These are phyloP conservation scores for Metschnikowia bowlesiae DNA, from an alignment of 805 yeast genomes.

Conservation along the genomic window DNA sequence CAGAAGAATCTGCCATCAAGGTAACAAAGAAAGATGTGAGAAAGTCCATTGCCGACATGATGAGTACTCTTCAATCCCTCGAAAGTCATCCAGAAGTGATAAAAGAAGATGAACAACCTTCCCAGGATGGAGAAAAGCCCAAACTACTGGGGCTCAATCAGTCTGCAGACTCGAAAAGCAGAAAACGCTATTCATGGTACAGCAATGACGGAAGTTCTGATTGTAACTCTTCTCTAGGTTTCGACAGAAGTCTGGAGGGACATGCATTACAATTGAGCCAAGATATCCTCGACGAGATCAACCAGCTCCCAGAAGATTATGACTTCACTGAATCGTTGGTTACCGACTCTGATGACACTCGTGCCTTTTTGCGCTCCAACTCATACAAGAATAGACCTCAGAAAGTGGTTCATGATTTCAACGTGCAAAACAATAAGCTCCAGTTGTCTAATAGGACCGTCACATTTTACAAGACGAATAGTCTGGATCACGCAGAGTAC, in stretches of 20 bases:
- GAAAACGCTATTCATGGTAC: conserved; percentile 27
- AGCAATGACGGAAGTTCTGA: conserved; percentile 24
- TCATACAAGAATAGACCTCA: conserved; percentile 38
- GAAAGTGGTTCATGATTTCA: conserved; percentile 22
- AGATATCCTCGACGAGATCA: conserved; percentile 34
- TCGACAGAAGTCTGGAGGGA: conserved; percentile 2
- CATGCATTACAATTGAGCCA: conserved; percentile 16
- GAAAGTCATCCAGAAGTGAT: conserved; percentile 12
- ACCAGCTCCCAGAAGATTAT: conserved; percentile 34
- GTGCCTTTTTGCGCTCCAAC: conserved; percentile 29
- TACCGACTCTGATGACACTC: background rate
- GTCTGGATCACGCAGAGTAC: conserved; percentile 12
- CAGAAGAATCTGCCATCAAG: conserved; percentile 11
- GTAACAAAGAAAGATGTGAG: conserved; percentile 15
- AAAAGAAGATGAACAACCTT: background rate
- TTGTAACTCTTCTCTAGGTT: background rate
- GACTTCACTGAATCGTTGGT: conserved; percentile 30
- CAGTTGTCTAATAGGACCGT: conserved; percentile 37
- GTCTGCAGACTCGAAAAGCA: background rate
- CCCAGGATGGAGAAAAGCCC: background rate
- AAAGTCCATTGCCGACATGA: conserved; percentile 26
- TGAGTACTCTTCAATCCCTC: conserved; percentile 23
- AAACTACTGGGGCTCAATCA: background rate
- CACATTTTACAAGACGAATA: conserved; percentile 35
- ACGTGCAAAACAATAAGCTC: conserved; percentile 28